These are phyloP conservation scores for Xerocomus minutiporus DNA, from an alignment of 1,284 basidiomycete genomes.

Conservation along the genomic window DNA sequence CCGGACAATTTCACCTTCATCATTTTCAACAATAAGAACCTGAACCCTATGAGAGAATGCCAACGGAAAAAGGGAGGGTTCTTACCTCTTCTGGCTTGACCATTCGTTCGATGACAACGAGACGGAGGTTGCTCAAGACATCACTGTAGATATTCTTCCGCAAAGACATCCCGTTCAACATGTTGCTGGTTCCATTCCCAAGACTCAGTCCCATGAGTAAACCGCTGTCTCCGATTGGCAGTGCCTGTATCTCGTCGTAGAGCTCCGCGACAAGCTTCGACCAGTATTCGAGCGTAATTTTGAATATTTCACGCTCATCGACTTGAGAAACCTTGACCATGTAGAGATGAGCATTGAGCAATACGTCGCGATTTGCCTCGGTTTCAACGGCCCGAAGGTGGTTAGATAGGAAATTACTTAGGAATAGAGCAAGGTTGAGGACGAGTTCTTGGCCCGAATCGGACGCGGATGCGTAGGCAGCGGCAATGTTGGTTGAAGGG, in stretches of 20 bases:
- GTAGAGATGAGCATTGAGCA: constrained; percentile 96
- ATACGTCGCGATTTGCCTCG: constrained; percentile 86
- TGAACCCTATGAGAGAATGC: constrained; percentile 31
- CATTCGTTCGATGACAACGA: constrained; percentile 99
- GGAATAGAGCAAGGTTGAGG: constrained; percentile 94
- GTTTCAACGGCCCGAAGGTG: constrained; percentile 94
- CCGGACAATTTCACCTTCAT: constrained; percentile 98
- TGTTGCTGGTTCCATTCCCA: constrained; percentile 56
- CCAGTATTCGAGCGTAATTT: constrained; percentile 99
- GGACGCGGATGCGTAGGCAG: constrained; percentile 86
- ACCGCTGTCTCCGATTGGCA: constrained; percentile 92
- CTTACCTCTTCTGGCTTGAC: constrained; percentile 98
- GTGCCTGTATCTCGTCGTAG: constrained; percentile 94
- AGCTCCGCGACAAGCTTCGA: constrained; percentile 95
- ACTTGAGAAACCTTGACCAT: constrained; percentile 99
- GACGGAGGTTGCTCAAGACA: constrained; percentile 88
- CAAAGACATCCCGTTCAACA: constrained; percentile 74
- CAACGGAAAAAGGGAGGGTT: constrained; percentile 9
- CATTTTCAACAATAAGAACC: constrained; percentile 98
- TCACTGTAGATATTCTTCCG: constrained; percentile 95
- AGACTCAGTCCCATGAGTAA: constrained; percentile 91
- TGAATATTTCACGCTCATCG: constrained; percentile 98
- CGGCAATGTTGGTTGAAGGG: constrained; percentile 92
- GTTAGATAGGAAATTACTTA: constrained; percentile 91
- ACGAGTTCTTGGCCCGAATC: constrained; percentile 97